Percentiles rank a stretch among this genome's conserved stretches.
Evolutionary conservation across 2,329 filamentous ascomycete species (phyloP).

Genomic region (Zymoseptoria pseudotritici): DNA sequence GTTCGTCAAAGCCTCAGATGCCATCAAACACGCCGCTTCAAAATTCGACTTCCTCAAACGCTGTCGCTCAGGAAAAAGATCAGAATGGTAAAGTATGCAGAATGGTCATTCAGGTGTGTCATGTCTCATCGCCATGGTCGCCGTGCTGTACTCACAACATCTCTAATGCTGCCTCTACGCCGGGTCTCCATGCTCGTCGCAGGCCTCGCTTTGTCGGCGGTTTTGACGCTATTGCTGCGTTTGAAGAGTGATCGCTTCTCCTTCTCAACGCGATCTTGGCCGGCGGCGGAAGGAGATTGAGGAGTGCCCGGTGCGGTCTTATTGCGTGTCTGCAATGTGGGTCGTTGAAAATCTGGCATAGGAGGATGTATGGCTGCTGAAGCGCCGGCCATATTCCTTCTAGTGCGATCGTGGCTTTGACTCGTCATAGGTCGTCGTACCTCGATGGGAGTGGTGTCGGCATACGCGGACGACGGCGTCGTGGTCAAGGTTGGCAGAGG

Average conservation of each 20-base stretch:
- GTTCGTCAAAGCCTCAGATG: background rate
- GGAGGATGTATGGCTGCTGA: conserved; percentile 3
- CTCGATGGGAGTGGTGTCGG: conserved; percentile 5
- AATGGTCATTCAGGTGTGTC: background rate
- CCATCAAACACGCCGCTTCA: background rate
- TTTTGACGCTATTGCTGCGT: conserved; percentile 15
- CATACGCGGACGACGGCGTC: conserved; percentile 15
- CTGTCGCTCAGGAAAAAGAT: background rate
- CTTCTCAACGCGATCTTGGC: background rate
- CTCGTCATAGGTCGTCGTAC: conserved; percentile 16
- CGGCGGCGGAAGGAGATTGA: conserved; percentile 9
- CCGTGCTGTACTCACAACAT: conserved; percentile 12
- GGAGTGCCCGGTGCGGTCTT: conserved; percentile 10
- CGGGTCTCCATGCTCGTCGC: conserved; percentile 1
- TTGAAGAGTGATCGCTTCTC: conserved; percentile 13
- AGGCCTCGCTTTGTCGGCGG: background rate
- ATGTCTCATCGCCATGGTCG: conserved; percentile 16
- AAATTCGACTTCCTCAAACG: background rate
- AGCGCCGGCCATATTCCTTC: conserved; percentile 1
- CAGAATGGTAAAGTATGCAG: background rate
- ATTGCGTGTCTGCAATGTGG: conserved; percentile 6
- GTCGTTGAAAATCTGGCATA: conserved; percentile 7
- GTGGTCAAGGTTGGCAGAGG: conserved; percentile 16
- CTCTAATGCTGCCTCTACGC: conserved; percentile 20
- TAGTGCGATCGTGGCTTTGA: conserved; percentile 9